Conservation (phyloP, 73 alveolate species). For the Paramecium sexaurelia region DNA sequence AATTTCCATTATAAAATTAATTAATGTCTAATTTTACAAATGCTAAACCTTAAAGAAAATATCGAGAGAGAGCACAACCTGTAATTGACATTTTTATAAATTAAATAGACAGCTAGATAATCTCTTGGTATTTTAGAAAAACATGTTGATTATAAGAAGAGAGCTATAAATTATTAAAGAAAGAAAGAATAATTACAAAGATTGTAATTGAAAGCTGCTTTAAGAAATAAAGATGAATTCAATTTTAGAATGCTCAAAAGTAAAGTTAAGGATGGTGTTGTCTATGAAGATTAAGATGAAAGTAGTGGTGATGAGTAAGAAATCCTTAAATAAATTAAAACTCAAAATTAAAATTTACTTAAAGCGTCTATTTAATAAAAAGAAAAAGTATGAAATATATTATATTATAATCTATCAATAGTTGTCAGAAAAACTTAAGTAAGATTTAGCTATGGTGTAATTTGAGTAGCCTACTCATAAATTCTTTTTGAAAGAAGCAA, state of each 20-base stretch:
- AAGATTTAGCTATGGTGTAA: not conserved
- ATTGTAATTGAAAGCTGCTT: conserved; percentile 42
- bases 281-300: not conserved
- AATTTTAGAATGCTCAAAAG: conserved; percentile 36
- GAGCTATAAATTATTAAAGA: conserved; percentile 50
- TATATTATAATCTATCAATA: not conserved
- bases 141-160: conserved; percentile 46
- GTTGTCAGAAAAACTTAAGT: conserved; percentile 26
- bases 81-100: not conserved
- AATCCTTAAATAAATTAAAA: conserved; percentile 1
- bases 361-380: conserved; percentile 24
- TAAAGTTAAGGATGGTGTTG: conserved; percentile 19
- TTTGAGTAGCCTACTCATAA: not conserved
- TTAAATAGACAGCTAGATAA: not conserved
- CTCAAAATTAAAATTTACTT: conserved; percentile 48
- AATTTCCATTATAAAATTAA: conserved; percentile 15
- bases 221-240: conserved; percentile 42
- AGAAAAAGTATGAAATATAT: not conserved
- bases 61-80: conserved; percentile 40
- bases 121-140: conserved; percentile 42
- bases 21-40: conserved; percentile 14
- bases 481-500: conserved; percentile 1
- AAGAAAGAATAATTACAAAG: conserved; percentile 7
- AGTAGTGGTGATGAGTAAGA: conserved; percentile 4
- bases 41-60: conserved; percentile 24